A percentile compares a stretch with the other conserved stretches of the same genome.
Conservation (phyloP, 371 early-diverging fungal genomes). For the Circinella minor region DNA sequence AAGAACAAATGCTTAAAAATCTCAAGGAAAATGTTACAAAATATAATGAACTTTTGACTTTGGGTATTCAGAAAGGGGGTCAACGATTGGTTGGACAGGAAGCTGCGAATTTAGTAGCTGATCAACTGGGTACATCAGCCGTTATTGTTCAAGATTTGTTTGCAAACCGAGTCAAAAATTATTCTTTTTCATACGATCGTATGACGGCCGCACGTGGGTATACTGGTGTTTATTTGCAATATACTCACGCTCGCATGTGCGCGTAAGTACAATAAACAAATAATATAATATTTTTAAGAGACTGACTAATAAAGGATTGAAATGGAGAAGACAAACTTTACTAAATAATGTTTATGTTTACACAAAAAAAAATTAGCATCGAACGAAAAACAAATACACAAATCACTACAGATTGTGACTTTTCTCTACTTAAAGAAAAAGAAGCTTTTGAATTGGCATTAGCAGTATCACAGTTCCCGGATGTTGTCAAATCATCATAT, state of each 20-base stretch:
- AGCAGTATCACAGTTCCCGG: slow-evolving; percentile 86
- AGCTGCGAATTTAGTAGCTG: slow-evolving; percentile 67
- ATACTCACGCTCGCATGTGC: slow-evolving; percentile 90
- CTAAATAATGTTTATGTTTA: no score
- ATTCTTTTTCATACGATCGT: slow-evolving; percentile 92
- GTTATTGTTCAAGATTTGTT: slow-evolving; percentile 94
- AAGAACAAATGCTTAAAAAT: slow-evolving; percentile 83
- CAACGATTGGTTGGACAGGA: slow-evolving; percentile 11
- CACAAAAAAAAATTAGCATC: slow-evolving; percentile 24
- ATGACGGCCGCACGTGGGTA: slow-evolving; percentile 95
- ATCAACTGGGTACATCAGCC: slow-evolving; percentile 81
- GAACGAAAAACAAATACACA: slow-evolving; percentile 34
- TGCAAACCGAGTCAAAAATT: slow-evolving; percentile 93
- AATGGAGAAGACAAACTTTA: neutral
- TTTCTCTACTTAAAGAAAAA: slow-evolving; percentile 67
- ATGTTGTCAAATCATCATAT: slow-evolving; percentile 63
- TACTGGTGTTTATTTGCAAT: slow-evolving; percentile 98
- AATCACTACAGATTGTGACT: slow-evolving; percentile 32
- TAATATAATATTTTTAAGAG: no score
- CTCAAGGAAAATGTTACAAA: slow-evolving; percentile 80
- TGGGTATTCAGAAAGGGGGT: slow-evolving; percentile 18
- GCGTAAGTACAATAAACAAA: slow-evolving; percentile 38
- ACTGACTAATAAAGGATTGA: neutral
- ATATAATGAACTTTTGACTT: slow-evolving; percentile 62
- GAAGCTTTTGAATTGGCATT: slow-evolving; percentile 74